These are phyloP conservation scores for Verticillium tricorpus DNA, from an alignment of 2,329 filamentous ascomycete species.

Conservation along the genomic window DNA sequence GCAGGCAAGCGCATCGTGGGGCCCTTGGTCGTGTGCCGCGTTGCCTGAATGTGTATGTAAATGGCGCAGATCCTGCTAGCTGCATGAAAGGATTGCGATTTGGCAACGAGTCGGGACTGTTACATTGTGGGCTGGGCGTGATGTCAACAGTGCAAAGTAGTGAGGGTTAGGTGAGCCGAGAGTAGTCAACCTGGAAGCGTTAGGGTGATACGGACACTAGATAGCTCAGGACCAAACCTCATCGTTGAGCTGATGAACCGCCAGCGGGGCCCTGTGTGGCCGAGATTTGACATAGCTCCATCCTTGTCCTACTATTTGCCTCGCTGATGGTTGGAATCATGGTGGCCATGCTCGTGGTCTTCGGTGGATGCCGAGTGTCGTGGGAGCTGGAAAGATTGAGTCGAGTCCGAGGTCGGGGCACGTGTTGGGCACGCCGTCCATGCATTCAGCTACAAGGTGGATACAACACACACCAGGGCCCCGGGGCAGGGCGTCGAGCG, in stretches of 20 bases:
- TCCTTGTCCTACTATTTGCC: too few species aligned
- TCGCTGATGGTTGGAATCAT: not conserved
- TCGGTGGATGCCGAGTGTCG: not conserved
- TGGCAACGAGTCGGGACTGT: not conserved
- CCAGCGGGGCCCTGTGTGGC: not conserved
- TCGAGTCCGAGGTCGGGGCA: not conserved
- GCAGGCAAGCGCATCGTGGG: not conserved
- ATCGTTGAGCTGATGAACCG: not conserved
- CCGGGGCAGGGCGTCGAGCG: not conserved
- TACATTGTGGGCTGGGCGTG: not conserved
- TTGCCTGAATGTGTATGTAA: not conserved
- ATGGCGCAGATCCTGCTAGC: not conserved
- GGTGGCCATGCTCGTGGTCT: not conserved
- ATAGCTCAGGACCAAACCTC: not conserved
- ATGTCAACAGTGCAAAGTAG: not conserved
- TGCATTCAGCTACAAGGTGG: not conserved
- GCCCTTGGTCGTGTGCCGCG: not conserved
- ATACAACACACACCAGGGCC: not conserved
- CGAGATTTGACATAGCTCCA: not conserved
- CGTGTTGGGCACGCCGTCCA: not conserved
- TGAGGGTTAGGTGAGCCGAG: not conserved
- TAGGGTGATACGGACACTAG: not conserved
- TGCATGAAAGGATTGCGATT: not conserved
- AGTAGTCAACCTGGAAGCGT: not conserved
- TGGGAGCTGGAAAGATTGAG: not conserved